These are phyloP conservation scores for Chlamydomonas schloesseri DNA, from an alignment of 139 green algal genomes.

Conservation along the genomic window DNA sequence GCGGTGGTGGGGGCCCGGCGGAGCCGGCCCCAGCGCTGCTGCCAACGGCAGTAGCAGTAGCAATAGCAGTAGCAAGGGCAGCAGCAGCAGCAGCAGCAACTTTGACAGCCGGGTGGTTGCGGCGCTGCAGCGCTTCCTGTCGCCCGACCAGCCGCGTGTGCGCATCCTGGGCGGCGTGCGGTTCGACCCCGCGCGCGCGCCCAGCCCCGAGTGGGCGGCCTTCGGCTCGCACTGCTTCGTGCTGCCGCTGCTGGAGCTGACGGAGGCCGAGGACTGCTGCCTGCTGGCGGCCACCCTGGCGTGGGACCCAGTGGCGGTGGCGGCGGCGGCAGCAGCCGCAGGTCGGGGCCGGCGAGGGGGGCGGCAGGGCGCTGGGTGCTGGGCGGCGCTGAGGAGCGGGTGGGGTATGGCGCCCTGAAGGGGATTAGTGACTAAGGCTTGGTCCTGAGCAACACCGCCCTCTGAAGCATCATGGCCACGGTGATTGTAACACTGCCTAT, in stretches of 20 bases:
- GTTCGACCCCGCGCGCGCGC: slow-evolving; percentile 51
- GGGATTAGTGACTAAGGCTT: too few species aligned
- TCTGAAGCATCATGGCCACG: too few species aligned
- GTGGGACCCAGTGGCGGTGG: slow-evolving; percentile 67
- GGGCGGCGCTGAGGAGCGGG: not conserved
- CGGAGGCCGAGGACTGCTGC: slow-evolving; percentile 60
- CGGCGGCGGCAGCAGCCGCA: not conserved
- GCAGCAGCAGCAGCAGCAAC: too few species aligned
- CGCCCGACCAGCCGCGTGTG: slow-evolving; percentile 63
- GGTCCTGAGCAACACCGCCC: too few species aligned
- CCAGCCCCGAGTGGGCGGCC: slow-evolving; percentile 45
- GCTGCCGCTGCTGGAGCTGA: slow-evolving; percentile 83
- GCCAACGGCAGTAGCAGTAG: too few species aligned
- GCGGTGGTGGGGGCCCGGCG: slow-evolving; percentile 76
- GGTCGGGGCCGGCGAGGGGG: not conserved
- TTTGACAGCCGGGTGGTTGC: slow-evolving; percentile 60
- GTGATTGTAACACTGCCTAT: too few species aligned
- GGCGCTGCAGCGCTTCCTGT: slow-evolving; percentile 82
- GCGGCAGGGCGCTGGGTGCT: not conserved
- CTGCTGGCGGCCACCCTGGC: slow-evolving; percentile 80
- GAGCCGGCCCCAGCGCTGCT: not conserved
- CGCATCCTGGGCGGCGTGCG: slow-evolving; percentile 75
- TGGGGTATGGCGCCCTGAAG: too few species aligned
- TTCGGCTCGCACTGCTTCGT: slow-evolving; percentile 89
- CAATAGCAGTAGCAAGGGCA: too few species aligned